Evolutionary conservation across 2,329 filamentous ascomycete genomes (phyloP).

Genomic region (Pseudogymnoascus sp.): DNA sequence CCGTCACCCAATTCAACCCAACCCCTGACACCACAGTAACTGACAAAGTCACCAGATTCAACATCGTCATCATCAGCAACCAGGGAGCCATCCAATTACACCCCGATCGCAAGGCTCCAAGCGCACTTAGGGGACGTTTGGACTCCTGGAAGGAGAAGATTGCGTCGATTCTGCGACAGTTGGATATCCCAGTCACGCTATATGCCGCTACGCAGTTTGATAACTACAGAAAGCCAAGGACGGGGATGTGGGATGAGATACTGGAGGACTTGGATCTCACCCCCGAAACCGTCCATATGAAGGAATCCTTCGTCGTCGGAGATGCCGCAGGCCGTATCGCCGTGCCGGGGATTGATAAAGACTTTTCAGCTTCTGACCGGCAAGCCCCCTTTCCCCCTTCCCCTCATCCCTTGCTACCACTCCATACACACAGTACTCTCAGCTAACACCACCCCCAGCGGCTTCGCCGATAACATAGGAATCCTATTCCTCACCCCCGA

Average conservation of each 20-base stretch:
- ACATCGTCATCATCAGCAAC: constrained; percentile 77
- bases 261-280: constrained; percentile 42
- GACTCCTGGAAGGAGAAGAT: constrained; percentile 79
- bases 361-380: constrained; percentile 59
- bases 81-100: constrained; percentile 77
- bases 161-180: constrained; percentile 57
- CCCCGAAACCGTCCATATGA: constrained; percentile 54
- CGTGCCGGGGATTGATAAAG: constrained; percentile 40
- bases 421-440: constrained; percentile 5
- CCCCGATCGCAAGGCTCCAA: constrained; percentile 61
- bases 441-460: constrained; percentile 38
- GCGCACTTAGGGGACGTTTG: constrained; percentile 60
- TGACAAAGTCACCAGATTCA: constrained; percentile 47
- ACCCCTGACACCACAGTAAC: constrained; percentile 13
- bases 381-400: constrained; percentile 10
- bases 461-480: constrained; percentile 79
- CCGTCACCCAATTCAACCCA: neutral
- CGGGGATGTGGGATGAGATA: constrained; percentile 78
- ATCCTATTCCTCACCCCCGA: constrained; percentile 81
- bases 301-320: constrained; percentile 75
- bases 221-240: constrained; percentile 75
- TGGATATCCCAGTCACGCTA: constrained; percentile 69
- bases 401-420: neutral
- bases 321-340: constrained; percentile 66
- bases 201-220: constrained; percentile 85